Evolutionary conservation across 495 filamentous ascomycete species (phyloP), one percentile per base, ranked within the genome.

Genomic region (Xylaria intraflava): DNA sequence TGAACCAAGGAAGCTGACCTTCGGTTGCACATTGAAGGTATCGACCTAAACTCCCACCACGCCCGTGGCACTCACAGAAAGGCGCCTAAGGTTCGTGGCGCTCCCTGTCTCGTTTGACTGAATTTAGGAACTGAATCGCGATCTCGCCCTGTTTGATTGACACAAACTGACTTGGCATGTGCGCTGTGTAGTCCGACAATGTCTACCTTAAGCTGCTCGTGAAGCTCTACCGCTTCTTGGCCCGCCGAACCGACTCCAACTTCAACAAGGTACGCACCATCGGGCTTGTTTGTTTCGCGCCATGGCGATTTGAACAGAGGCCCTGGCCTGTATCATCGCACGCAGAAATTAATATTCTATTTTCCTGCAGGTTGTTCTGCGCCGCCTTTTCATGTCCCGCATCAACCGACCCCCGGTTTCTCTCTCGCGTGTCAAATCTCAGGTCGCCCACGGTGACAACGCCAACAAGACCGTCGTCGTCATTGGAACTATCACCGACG

Each of bases 161-260:
- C 12, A 3, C 8, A 5, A 19, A 46, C 45, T 55, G 51, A 54
- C 31, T 26, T 30, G 0, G 5, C 26, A 23, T 48, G 11, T 55
- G 6, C 35, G 26, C 16, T 23, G 0, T 43, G 20, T 43, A 55
- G 72, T 93, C 86, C 78, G 89, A 95, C 76, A 97, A 98, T 79
- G 89, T 90, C 62, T 97, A 96, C 77, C 80, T 96, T 67, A 89
- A 90, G 81, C 86, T 98, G 61, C 80, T 97, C 69, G 90, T 96
- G 76, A 96, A 96, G 85, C 88, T 98, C 24, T 98, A 97, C 83
- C 86, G 87, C 77, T 98, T 98, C 86, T 78, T 98, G 65, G 86
- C 90, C 65, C 91, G 92, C 74, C 90, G 92, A 70, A 98, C 93
- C 71, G 92, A 96, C 73, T 84, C 87, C 46, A 79, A 82, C 75